Conservation (phyloP, 495 filamentous ascomycete species). For the Neurospora sp. region DNA sequence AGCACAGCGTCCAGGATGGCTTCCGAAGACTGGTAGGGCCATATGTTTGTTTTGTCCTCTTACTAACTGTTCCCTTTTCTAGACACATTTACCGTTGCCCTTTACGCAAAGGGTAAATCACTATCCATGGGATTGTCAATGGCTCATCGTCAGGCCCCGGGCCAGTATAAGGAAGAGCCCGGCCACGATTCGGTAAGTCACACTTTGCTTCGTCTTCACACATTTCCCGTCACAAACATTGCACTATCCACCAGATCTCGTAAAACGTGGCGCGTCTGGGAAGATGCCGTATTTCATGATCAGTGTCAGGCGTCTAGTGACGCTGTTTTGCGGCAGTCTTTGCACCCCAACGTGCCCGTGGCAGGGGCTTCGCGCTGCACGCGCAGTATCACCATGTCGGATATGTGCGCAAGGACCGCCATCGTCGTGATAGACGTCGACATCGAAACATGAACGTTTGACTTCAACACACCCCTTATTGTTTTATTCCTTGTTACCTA, state of each 20-base stretch:
- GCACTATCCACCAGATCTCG: background rate
- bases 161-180: slow-evolving; percentile 29
- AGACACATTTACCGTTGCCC: background rate
- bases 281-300: background rate
- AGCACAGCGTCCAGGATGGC: background rate
- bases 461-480: background rate
- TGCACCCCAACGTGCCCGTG: background rate
- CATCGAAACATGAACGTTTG: background rate
- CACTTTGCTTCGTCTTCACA: slow-evolving; percentile 4
- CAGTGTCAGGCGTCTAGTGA: background rate
- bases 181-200: slow-evolving; percentile 28
- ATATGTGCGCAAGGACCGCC: background rate
- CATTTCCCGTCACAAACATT: background rate
- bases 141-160: slow-evolving; percentile 30
- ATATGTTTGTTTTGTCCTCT: background rate
- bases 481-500: background rate
- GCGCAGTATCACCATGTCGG: background rate
- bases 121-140: slow-evolving; percentile 28
- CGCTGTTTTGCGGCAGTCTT: background rate
- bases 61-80: background rate
- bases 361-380: background rate
- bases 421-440: background rate
- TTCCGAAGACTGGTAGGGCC: background rate
- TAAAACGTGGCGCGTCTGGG: background rate
- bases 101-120: background rate